Evolutionary conservation across 1,284 basidiomycete genomes (phyloP).

Genomic region (Microbotryum lychnidis-dioicae): DNA sequence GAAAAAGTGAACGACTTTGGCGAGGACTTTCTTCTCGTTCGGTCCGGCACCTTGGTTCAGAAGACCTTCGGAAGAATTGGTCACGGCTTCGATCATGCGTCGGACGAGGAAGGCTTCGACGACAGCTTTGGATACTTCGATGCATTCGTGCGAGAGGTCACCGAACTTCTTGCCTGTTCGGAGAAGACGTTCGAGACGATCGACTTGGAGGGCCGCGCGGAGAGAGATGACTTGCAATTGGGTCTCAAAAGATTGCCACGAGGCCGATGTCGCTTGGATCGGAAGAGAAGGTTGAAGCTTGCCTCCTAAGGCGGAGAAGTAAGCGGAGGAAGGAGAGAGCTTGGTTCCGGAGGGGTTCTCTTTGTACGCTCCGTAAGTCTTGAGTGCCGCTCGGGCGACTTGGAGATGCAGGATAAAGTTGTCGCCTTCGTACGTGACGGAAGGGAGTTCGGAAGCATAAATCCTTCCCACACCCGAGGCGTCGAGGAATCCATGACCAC

Average conservation of each 20-base stretch:
- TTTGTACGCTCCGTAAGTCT: slow-evolving; percentile 47
- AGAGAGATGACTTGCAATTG: slow-evolving; percentile 15
- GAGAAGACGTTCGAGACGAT: slow-evolving; percentile 43
- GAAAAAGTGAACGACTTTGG: slow-evolving; percentile 50
- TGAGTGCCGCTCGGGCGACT: slow-evolving; percentile 60
- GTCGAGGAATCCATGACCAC: slow-evolving; percentile 66
- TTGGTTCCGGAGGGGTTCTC: slow-evolving; percentile 13
- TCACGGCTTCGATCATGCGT: slow-evolving; percentile 48
- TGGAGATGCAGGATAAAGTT: slow-evolving; percentile 67
- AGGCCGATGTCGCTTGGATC: background rate
- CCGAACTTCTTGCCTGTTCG: slow-evolving; percentile 37
- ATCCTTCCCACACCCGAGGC: slow-evolving; percentile 58
- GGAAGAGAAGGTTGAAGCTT: background rate
- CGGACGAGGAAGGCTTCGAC: slow-evolving; percentile 59
- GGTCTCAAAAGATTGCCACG: slow-evolving; percentile 2
- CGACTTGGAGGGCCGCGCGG: slow-evolving; percentile 53
- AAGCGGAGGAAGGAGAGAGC: slow-evolving; percentile 48
- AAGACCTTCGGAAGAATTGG: slow-evolving; percentile 38
- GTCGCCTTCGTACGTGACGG: slow-evolving; percentile 62
- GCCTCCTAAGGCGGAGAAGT: slow-evolving; percentile 45
- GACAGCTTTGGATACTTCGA: slow-evolving; percentile 55
- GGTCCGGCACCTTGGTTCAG: slow-evolving; percentile 28
- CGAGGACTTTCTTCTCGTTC: slow-evolving; percentile 42
- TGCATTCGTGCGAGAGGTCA: slow-evolving; percentile 40
- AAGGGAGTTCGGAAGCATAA: slow-evolving; percentile 58